Base-by-base conservation (phyloP, 495 filamentous ascomycete genomes). In the Neurospora tetraspora region DNA sequence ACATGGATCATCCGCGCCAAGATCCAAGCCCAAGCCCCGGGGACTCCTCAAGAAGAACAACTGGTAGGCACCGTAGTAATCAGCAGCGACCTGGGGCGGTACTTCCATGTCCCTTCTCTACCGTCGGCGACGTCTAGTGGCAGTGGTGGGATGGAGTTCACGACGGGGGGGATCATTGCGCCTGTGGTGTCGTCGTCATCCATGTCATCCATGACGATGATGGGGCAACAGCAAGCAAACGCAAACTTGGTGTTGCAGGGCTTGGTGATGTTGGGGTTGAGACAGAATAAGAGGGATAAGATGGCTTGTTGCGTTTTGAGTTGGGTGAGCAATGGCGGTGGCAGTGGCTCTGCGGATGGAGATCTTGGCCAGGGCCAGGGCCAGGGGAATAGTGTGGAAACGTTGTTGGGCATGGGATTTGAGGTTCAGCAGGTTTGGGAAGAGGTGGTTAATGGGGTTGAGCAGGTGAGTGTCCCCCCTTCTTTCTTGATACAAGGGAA, bases 21-120 rank as follows among this genome's bases (percentile, higher is more conserved):
- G 80, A 86, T 88, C 70, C 87, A 87, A 0, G 82, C 39, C 39
- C 39, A 40, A 39, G 39, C 14, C 16, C 31, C 31, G 31, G 31
- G 31, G 31, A 34, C 31, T 34, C 4, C 31, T 34, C 4, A 11
- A 34, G 47, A 92, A 93, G 74, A 85, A 84, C 36, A 34, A 7
- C 81, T 97, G 18, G 78, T 97, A 38, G 94, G 93, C 7, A 94
- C 91, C n/a, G 89, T 97, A 18, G 91, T 97, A 69, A 86, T 96
- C 23, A 94, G 93, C 79, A 91, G 90, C 75, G 86, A 86, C 36
- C 87, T 88, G 61, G 91, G 92, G 11, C 80, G 78, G 14, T 5
- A 59, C 81, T 96, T 45, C 88, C n/a, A n/a, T n/a, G n/a, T n/a
- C n/a, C 91, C 4, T 88, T 88, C 27, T 91, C n/a, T 42, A 39